Conservation (phyloP, 768 basidiomycete genomes). For the Cantharellus cinnabarinus region DNA sequence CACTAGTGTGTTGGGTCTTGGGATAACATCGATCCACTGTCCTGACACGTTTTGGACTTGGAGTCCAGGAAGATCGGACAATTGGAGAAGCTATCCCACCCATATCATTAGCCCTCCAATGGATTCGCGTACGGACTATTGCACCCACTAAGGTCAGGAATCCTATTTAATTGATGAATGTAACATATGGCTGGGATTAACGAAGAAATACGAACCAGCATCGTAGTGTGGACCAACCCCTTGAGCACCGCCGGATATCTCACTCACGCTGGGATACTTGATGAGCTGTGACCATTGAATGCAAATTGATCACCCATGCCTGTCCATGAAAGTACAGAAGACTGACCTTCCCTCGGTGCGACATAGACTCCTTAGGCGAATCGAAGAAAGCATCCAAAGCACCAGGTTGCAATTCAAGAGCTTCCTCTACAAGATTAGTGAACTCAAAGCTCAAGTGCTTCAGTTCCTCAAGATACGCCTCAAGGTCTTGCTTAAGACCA, state of each 20-base stretch:
- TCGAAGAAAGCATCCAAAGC: slow-evolving; percentile 49
- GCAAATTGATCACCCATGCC: too few relatives aligned
- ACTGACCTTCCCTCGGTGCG: slow-evolving; percentile 44
- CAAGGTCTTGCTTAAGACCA: slow-evolving; percentile 39
- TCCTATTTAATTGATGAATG: slow-evolving; percentile 11
- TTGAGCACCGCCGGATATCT: slow-evolving; percentile 25
- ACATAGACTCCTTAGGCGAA: slow-evolving; percentile 30
- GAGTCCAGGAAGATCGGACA: slow-evolving; percentile 49
- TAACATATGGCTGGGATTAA: too few relatives aligned
- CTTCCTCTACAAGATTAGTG: slow-evolving; percentile 40
- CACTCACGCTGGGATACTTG: slow-evolving; percentile 44
- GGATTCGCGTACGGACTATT: too few relatives aligned
- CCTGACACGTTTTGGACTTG: slow-evolving; percentile 70
- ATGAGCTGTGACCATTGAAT: slow-evolving; percentile 25
- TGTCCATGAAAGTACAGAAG: background rate
- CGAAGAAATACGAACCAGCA: slow-evolving; percentile 18
- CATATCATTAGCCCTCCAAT: too few relatives aligned
- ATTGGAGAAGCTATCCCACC: slow-evolving; percentile 45
- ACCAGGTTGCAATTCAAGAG: slow-evolving; percentile 40
- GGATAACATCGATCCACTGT: slow-evolving; percentile 65
- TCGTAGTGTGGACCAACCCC: slow-evolving; percentile 78
- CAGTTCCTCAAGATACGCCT: slow-evolving; percentile 40
- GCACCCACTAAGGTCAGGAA: background rate
- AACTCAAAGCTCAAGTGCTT: slow-evolving; percentile 41
- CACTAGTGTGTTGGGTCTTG: slow-evolving; percentile 60